Evolutionary conservation across 129 eudicot genomes (phyloP).

Genomic region (Saussurea involucrata): DNA sequence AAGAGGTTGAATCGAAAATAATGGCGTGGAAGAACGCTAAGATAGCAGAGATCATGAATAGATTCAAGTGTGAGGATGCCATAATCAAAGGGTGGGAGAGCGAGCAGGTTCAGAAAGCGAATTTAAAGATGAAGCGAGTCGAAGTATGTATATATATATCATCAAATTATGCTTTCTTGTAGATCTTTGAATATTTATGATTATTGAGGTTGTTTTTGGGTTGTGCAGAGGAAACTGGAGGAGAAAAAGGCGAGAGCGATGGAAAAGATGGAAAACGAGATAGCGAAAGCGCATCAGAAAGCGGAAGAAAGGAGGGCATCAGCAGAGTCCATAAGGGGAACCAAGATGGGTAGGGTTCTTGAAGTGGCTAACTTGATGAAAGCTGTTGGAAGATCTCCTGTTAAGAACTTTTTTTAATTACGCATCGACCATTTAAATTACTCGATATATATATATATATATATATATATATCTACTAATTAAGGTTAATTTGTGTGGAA

Average conservation of each 20-base stretch:
- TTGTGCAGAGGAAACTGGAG: slow-evolving; percentile 70
- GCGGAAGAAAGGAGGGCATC: slow-evolving; percentile 82
- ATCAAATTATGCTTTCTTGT: background rate
- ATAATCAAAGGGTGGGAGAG: slow-evolving; percentile 69
- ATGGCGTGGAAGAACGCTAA: slow-evolving; percentile 82
- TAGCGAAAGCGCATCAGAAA: slow-evolving; percentile 81
- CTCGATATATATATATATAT: no score
- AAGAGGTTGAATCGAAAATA: slow-evolving; percentile 79
- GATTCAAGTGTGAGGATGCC: slow-evolving; percentile 80
- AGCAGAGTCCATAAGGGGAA: slow-evolving; percentile 72
- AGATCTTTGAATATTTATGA: background rate
- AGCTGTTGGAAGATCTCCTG: slow-evolving; percentile 73
- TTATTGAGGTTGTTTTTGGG: background rate
- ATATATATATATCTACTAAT: background rate
- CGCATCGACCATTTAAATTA: no score
- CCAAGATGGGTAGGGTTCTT: slow-evolving; percentile 61
- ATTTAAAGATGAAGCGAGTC: slow-evolving; percentile 69
- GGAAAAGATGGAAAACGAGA: slow-evolving; percentile 83
- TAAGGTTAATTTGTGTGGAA: background rate
- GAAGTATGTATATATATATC: slow-evolving; percentile 41
- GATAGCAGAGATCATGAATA: slow-evolving; percentile 63
- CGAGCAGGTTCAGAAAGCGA: slow-evolving; percentile 64
- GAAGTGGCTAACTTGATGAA: slow-evolving; percentile 77
- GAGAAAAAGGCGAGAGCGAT: slow-evolving; percentile 81
- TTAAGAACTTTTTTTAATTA: slow-evolving; percentile 50